Conservation (phyloP, 2,329 filamentous ascomycete species). For the Colletotrichum spinosum region DNA sequence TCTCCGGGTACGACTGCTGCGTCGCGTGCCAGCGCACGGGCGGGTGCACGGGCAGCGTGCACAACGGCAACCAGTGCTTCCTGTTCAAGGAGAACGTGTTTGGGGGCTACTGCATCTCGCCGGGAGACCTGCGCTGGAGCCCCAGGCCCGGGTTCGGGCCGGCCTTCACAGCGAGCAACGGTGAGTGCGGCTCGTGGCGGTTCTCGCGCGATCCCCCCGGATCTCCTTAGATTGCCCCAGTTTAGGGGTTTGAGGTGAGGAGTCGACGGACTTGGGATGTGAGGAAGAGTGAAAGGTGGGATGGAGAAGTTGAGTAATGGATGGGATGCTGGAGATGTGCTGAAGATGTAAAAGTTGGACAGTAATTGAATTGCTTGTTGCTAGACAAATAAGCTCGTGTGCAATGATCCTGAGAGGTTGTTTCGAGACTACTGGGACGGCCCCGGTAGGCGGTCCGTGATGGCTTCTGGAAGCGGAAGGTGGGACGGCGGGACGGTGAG, state of each 20-base stretch:
- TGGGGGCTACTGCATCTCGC: not conserved
- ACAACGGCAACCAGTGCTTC: slow-evolving; percentile 12
- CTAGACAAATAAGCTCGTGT: not conserved
- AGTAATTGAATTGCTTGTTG: not conserved
- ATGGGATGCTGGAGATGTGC: no score
- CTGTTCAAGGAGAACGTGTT: slow-evolving; percentile 7
- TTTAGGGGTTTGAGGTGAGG: no score
- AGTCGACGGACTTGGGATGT: no score
- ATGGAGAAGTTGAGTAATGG: no score
- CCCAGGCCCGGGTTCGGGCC: not conserved
- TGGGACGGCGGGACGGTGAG: not conserved
- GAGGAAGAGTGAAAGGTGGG: no score
- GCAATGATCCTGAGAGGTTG: not conserved
- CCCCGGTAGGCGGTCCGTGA: not conserved
- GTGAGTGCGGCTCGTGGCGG: slow-evolving; percentile 20
- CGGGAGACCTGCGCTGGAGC: slow-evolving; percentile 12
- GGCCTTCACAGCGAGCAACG: slow-evolving; percentile 29
- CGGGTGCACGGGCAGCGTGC: slow-evolving; percentile 28
- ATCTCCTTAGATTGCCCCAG: no score
- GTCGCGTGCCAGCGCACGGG: slow-evolving; percentile 23
- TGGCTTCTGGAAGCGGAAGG: slow-evolving; percentile 14
- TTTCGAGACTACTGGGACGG: not conserved
- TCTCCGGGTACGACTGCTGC: slow-evolving; percentile 19
- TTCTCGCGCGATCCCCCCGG: not conserved
- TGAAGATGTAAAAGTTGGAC: no score